phyloP scores from a whole-genome alignment of 495 filamentous ascomycete genomes.

The Tuber indicum region DNA sequence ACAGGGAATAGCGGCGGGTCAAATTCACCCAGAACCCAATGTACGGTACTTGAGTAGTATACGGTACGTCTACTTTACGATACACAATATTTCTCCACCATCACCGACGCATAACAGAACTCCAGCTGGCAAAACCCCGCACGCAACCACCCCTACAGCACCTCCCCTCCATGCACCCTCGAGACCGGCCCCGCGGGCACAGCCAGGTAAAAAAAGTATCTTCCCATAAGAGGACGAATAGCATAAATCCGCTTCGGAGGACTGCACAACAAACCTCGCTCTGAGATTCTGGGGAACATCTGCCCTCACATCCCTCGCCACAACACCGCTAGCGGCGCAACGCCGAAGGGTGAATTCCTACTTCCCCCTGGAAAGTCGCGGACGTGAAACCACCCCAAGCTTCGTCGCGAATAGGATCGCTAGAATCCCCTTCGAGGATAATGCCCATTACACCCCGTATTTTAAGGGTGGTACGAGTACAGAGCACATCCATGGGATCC shows the following conservation, averaged over 20 bases:
- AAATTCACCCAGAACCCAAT: too few relatives aligned
- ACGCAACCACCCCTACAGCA: constrained; percentile 61
- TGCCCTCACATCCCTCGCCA: constrained; percentile 64
- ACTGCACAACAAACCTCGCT: constrained; percentile 75
- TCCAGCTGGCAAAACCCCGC: not conserved
- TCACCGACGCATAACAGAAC: constrained; percentile 46
- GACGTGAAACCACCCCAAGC: constrained; percentile 72
- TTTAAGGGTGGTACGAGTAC: constrained; percentile 70
- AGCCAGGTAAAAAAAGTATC: constrained; percentile 76
- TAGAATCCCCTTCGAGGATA: constrained; percentile 91
- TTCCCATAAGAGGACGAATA: constrained; percentile 82
- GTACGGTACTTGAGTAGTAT: too few relatives aligned
- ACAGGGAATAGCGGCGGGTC: too few relatives aligned
- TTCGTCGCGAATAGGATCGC: constrained; percentile 80
- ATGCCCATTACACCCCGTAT: constrained; percentile 85
- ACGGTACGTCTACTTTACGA: constrained; percentile 55
- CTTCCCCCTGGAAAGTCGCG: constrained; percentile 46
- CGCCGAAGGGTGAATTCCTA: constrained; percentile 69
- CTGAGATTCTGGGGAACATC: constrained; percentile 87
- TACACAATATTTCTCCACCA: not conserved
- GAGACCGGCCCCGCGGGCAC: constrained; percentile 93
- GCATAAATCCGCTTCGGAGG: constrained; percentile 81
- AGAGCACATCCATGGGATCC: constrained; percentile 83
- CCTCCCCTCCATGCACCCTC: constrained; percentile 74
- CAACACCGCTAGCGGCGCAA: constrained; percentile 54